A percentile compares a stretch with the other conserved stretches of the same genome.
Conservation (phyloP, 108 stramenopile genomes). For the Conticribra weissflogii region DNA sequence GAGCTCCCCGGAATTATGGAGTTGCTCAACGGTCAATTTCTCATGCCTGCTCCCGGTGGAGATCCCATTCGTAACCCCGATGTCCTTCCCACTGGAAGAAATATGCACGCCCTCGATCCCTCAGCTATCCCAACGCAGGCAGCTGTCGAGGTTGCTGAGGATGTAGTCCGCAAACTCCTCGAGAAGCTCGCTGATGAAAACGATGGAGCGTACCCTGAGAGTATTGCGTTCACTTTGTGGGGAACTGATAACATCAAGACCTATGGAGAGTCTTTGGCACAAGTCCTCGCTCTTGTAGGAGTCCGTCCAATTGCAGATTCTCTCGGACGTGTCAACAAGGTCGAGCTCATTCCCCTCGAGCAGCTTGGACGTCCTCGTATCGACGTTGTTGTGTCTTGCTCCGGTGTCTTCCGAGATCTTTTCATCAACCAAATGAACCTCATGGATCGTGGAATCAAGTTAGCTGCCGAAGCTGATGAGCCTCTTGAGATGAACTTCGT, state of each 20-base stretch:
- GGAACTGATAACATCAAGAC: constrained; percentile 99
- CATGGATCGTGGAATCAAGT: constrained; percentile 97
- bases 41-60: constrained; percentile 95
- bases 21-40: constrained; percentile 93
- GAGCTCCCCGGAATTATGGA: constrained; percentile 94
- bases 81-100: constrained; percentile 94
- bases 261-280: constrained; percentile 95
- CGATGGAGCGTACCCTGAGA: constrained; percentile 88
- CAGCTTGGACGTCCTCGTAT: constrained; percentile 94
- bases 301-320: constrained; percentile 93
- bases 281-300: constrained; percentile 93
- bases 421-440: constrained; percentile 99
- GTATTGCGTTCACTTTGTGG: constrained; percentile 96
- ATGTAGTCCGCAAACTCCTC: constrained; percentile 87
- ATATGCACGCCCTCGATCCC: constrained; percentile 97
- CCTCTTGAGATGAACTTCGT: constrained; percentile 92
- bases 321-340: constrained; percentile 97
- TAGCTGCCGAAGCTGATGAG: constrained; percentile 97
- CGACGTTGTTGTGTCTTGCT: constrained; percentile 97
- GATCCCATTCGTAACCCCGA: constrained; percentile 98
- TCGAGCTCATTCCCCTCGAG: constrained; percentile 96
- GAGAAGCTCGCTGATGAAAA: constrained; percentile 91
- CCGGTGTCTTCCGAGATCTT: constrained; percentile 97
- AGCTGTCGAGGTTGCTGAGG: constrained; percentile 91
- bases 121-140: constrained; percentile 95